Base-by-base conservation (phyloP, 108 stramenopile genomes). In the Nannochloropsis salina region DNA sequence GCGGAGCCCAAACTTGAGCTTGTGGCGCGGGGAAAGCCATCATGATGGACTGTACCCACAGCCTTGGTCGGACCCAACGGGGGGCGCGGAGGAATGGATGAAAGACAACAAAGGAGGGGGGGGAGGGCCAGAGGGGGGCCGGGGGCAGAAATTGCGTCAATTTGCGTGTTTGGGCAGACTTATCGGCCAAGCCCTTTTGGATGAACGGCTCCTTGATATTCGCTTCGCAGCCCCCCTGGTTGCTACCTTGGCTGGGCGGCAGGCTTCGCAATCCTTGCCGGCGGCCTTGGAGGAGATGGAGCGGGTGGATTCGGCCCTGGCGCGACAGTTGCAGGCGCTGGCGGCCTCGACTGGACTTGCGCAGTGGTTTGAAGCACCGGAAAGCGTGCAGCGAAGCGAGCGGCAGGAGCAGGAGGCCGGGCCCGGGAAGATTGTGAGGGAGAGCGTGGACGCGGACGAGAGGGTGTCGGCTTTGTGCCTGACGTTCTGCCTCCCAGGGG, bases 91-190 rank as follows among this genome's bases (percentile, higher is more conserved):
- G 47, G 61, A 74, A n/a, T 2, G n/a, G 61, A n/a, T 6, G 6
- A 74, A 74, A n/a, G 61, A 3, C n/a, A 1, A n/a, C 1, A 74
- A 74, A n/a, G 61, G 8, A 8, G 61, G 4, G 6, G 61, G n/a
- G 6, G 61, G 8, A 6, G 3, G 61, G 61, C 31, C 31, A 31
- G 61, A 74, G 61, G n/a, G 61, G 15, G 61, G n/a, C 20, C 15
- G 61, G n/a, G 61, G n/a, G 61, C 15, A 74, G 61, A n/a, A n/a
- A 2, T 74, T 74, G 61, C 15, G 61, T 15, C 61, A n/a, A 6
- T 74, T 74, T 74, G n/a, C n/a, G 61, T 74, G 61, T 74, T n/a
- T 74, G n/a, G 61, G 61, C 61, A 15, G 61, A n/a, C n/a, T 74
- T 15, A n/a, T 74, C 20, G 61, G 61, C 20, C 61, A 74, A n/a